A percentile compares a stretch with the other conserved stretches of the same genome.
phyloP scores from a whole-genome alignment of 2,329 filamentous ascomycete genomes.

The Mollisiaceae sp. region DNA sequence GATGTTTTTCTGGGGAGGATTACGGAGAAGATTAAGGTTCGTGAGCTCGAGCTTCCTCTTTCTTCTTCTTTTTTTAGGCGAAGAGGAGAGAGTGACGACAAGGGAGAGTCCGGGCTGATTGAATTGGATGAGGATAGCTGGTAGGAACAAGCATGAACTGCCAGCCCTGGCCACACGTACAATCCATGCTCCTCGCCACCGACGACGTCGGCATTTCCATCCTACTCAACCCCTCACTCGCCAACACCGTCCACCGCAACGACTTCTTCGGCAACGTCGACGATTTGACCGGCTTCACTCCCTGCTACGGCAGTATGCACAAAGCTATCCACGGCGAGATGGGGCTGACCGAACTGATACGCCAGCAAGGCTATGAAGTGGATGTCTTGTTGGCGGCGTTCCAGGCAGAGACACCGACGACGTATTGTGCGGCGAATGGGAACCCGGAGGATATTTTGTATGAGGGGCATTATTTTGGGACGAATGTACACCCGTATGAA shows the following conservation, averaged over 20 bases:
- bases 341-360: slow-evolving; percentile 20
- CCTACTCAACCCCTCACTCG: slow-evolving; percentile 27
- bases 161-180: slow-evolving; percentile 29
- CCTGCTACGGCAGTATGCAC: slow-evolving; percentile 5
- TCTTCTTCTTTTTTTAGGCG: background rate
- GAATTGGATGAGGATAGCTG: slow-evolving; percentile 22
- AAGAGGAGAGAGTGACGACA: background rate
- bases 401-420: slow-evolving; percentile 9
- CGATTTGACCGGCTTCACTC: slow-evolving; percentile 10
- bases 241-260: background rate
- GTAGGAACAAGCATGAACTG: slow-evolving; percentile 38
- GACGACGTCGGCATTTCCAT: slow-evolving; percentile 30
- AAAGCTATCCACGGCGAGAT: slow-evolving; percentile 16
- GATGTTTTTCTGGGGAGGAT: slow-evolving; percentile 6
- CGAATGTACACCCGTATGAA: slow-evolving; percentile 24
- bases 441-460: slow-evolving; percentile 19
- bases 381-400: slow-evolving; percentile 16
- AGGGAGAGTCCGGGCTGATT: background rate
- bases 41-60: background rate
- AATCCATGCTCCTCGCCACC: slow-evolving; percentile 39
- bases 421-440: slow-evolving; percentile 6
- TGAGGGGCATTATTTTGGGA: slow-evolving; percentile 16
- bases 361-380: slow-evolving; percentile 29
- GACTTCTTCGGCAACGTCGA: background rate
- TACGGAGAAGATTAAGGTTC: background rate